A percentile compares a stretch with the other conserved stretches of the same genome.
phyloP scores from a whole-genome alignment of 805 yeast species.

The Candida anglica region DNA sequence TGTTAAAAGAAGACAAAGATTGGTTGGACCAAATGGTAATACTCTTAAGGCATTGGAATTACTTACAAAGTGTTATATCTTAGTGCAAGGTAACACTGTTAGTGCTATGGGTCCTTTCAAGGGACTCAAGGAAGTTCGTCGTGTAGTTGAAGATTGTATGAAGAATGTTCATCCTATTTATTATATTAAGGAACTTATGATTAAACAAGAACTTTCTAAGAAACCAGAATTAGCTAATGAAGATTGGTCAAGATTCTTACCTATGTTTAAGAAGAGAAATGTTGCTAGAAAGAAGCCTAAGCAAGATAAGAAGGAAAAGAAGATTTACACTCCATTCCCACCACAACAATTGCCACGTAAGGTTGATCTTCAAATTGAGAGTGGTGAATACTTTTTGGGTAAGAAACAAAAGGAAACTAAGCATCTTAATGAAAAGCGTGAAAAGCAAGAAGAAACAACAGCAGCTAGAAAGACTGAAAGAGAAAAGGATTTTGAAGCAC shows the following conservation, averaged over 20 bases:
- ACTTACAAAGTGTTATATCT: conserved; percentile 89
- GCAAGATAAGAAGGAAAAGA: conserved; percentile 60
- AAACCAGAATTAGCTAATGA: conserved; percentile 94
- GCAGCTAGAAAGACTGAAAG: conserved; percentile 65
- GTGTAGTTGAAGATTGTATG: conserved; percentile 98
- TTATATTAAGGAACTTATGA: conserved; percentile 96
- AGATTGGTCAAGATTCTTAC: conserved; percentile 95
- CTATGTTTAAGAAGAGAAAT: conserved; percentile 93
- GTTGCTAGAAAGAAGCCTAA: conserved; percentile 90
- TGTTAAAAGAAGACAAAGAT: conserved; percentile 90
- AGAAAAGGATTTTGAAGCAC: conserved; percentile 78
- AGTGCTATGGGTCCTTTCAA: conserved; percentile 95
- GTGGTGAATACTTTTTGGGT: conserved; percentile 96
- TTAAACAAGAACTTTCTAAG: conserved; percentile 89
- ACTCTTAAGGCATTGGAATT: conserved; percentile 93
- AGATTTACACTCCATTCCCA: conserved; percentile 97
- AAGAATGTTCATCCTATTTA: conserved; percentile 95
- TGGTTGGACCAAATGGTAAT: conserved; percentile 96
- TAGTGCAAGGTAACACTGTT: conserved; percentile 97
- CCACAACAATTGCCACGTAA: conserved; percentile 96
- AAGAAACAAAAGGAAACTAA: conserved; percentile 75
- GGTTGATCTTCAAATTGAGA: conserved; percentile 93
- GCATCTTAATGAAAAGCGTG: conserved; percentile 71
- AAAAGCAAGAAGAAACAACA: conserved; percentile 69
- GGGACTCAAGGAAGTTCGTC: conserved; percentile 86